Evolutionary conservation across 2,329 filamentous ascomycete genomes (phyloP).

Genomic region (Metarhizium brunneum): DNA sequence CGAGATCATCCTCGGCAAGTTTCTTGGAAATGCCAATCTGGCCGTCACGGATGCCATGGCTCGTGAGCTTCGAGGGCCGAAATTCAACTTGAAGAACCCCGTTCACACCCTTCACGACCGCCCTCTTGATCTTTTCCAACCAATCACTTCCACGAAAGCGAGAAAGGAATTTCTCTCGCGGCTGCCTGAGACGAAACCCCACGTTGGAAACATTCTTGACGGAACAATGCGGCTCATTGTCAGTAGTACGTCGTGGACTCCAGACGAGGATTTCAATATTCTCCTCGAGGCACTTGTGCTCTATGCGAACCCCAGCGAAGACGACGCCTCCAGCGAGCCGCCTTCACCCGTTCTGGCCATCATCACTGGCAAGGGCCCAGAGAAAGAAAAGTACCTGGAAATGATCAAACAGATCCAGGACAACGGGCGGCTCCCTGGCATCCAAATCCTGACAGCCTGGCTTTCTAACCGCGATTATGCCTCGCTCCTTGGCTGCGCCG

Average conservation of each 20-base stretch:
- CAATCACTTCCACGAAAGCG: slow-evolving; percentile 39
- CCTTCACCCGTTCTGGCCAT: slow-evolving; percentile 69
- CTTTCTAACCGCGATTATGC: slow-evolving; percentile 80
- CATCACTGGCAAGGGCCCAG: slow-evolving; percentile 90
- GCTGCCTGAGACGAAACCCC: slow-evolving; percentile 53
- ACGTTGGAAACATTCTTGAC: slow-evolving; percentile 49
- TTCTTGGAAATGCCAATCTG: slow-evolving; percentile 63
- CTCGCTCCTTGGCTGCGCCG: slow-evolving; percentile 69
- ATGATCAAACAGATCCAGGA: slow-evolving; percentile 53
- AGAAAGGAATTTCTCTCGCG: slow-evolving; percentile 52
- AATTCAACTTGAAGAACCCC: slow-evolving; percentile 56
- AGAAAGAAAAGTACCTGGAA: slow-evolving; percentile 65
- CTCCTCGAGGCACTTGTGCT: slow-evolving; percentile 71
- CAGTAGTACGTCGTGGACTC: slow-evolving; percentile 94
- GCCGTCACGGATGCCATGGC: slow-evolving; percentile 89
- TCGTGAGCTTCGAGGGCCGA: slow-evolving; percentile 51
- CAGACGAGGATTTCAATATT: slow-evolving; percentile 89
- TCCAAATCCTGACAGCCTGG: slow-evolving; percentile 75
- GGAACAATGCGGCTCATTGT: slow-evolving; percentile 63
- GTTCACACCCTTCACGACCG: slow-evolving; percentile 76
- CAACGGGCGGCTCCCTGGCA: slow-evolving; percentile 54
- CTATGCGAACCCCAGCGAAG: slow-evolving; percentile 48
- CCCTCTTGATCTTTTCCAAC: slow-evolving; percentile 73
- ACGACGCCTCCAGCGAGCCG: slow-evolving; percentile 29
- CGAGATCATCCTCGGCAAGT: slow-evolving; percentile 61